Evolutionary conservation across 805 yeast species (phyloP), one percentile per base, ranked within the genome.

Genomic region (Candida maltosa): DNA sequence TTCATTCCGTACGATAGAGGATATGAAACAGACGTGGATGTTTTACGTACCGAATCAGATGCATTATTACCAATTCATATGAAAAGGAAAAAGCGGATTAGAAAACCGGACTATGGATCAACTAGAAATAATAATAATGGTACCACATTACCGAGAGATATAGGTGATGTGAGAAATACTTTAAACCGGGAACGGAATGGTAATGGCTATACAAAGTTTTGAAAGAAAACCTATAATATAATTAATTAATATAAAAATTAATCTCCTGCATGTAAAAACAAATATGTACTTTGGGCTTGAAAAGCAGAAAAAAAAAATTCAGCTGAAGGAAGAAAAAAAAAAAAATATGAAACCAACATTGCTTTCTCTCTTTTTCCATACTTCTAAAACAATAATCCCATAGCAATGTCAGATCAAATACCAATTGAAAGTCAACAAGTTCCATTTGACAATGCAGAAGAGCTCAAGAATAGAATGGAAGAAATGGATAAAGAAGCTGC

Each of bases 401-500:
- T 12, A 31, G 34, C 24, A 20, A 61, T 61, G 67, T 59, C 66
- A 4, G 68, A 62, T 36, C 50, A 54, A 31, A 46, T 59, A 5
- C 57, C 63, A 10, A 35, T 54, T 25, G 46, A 48, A 18, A 45
- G 49, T 11, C 55, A 51, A 31, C 47, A 48, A 24, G 19, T 18
- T 15, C 10, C 22, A 14, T 10, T 15, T 6, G 12, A 26, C 4
- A 9, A 16, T 17, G 27, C 21, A 4, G 32, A 34, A 5, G 20
- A 23, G 5, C 31, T 29, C 29, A 19, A 35, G 25, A 25, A 29
- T 17, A 31, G 74, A 32, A 66, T 75, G 58, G 70, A 56, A 38
- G 73, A 70, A 44, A 73, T 82, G 70, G 80, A 76, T 44, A 72
- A 71, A 36, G 89, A 83, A 51, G 78, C 84, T 5, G 76, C 76